phyloP scores from a whole-genome alignment of 106 monocot species.

The Agapanthus africanus region DNA sequence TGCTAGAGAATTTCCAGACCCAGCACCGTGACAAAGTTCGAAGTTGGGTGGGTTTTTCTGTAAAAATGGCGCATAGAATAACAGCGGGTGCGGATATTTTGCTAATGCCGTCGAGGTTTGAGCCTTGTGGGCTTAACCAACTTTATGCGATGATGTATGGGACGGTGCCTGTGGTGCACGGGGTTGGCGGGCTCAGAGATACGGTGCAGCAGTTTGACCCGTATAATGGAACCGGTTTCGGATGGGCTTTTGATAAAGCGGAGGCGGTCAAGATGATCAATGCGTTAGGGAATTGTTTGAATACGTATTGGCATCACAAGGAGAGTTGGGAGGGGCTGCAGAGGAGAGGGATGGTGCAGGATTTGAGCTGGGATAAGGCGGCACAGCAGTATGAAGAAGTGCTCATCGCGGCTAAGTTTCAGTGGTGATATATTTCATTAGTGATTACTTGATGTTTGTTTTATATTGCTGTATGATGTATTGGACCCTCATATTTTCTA shows the following conservation, averaged over 20 bases:
- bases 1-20: slow-evolving; percentile 47
- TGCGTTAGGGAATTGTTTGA: slow-evolving; percentile 59
- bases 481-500: too few relatives aligned
- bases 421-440: too few relatives aligned
- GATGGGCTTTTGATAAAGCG: slow-evolving; percentile 81
- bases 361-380: slow-evolving; percentile 85
- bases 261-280: slow-evolving; percentile 45
- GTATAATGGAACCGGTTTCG: slow-evolving; percentile 43
- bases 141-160: too few relatives aligned
- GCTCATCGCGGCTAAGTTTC: slow-evolving; percentile 84
- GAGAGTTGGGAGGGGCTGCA: slow-evolving; percentile 91
- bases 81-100: slow-evolving; percentile 77
- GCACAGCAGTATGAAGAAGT: slow-evolving; percentile 79
- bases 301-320: too few relatives aligned
- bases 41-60: slow-evolving; percentile 83
- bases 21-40: slow-evolving; percentile 52
- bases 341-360: slow-evolving; percentile 71
- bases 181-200: too few relatives aligned
- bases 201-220: slow-evolving; percentile 76
- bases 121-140: slow-evolving; percentile 93
- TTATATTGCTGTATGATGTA: too few relatives aligned
- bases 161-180: too few relatives aligned
- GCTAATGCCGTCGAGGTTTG: slow-evolving; percentile 88
- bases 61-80: slow-evolving; percentile 67
- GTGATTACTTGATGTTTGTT: too few relatives aligned